Evolutionary conservation across 495 filamentous ascomycete species (phyloP).

Genomic region (Hypoxylon intermedium): DNA sequence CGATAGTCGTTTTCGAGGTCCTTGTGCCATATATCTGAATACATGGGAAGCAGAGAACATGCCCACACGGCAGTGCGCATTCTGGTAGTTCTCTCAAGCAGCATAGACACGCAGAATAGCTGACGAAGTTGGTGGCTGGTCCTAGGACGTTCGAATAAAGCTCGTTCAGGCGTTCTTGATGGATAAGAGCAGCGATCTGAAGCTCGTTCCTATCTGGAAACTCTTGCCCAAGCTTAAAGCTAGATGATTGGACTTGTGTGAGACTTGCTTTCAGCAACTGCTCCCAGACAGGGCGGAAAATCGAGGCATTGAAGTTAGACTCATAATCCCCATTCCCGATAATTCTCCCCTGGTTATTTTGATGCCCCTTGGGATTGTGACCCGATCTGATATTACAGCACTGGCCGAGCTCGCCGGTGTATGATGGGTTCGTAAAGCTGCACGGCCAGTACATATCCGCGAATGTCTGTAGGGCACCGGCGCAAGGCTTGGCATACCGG

Average conservation of each 20-base stretch:
- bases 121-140: slow-evolving; percentile 36
- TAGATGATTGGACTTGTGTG: slow-evolving; percentile 33
- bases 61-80: slow-evolving; percentile 63
- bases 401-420: slow-evolving; percentile 37
- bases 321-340: slow-evolving; percentile 56
- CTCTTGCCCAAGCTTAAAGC: slow-evolving; percentile 37
- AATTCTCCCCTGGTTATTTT: slow-evolving; percentile 54
- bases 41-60: slow-evolving; percentile 62
- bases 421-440: slow-evolving; percentile 42
- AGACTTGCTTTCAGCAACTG: slow-evolving; percentile 39
- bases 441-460: slow-evolving; percentile 59
- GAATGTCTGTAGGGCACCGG: slow-evolving; percentile 58
- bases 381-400: slow-evolving; percentile 55
- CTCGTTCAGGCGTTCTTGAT: slow-evolving; percentile 39
- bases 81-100: slow-evolving; percentile 61
- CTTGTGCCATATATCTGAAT: slow-evolving; percentile 40
- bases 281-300: slow-evolving; percentile 44
- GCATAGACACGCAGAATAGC: slow-evolving; percentile 57
- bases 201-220: slow-evolving; percentile 38
- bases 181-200: slow-evolving; percentile 36
- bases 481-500: slow-evolving; percentile 43
- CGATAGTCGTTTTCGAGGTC: slow-evolving; percentile 40
- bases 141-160: slow-evolving; percentile 40
- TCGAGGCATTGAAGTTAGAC: slow-evolving; percentile 50
- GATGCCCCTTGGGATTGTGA: slow-evolving; percentile 60